Percentiles rank a stretch among this genome's conserved stretches.
phyloP scores from a whole-genome alignment of 192 early-diverging fungal genomes.

The Mortierella antarctica region DNA sequence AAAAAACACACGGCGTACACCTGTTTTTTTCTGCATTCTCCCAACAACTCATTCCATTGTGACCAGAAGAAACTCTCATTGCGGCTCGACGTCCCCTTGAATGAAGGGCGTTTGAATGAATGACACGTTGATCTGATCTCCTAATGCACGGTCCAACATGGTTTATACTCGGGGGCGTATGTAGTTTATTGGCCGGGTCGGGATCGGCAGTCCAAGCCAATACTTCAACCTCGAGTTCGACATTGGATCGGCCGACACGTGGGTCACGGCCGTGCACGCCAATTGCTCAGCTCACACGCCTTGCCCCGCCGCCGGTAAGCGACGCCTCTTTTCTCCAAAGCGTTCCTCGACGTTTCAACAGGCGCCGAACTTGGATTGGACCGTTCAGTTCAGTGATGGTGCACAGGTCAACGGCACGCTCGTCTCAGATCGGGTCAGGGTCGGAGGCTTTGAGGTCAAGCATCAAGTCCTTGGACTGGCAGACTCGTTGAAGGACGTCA shows the following conservation, averaged over 20 bases:
- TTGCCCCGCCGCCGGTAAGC: slow-evolving; percentile 7
- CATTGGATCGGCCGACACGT: slow-evolving; percentile 74
- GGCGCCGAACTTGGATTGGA: slow-evolving; percentile 28
- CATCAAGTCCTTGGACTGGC: slow-evolving; percentile 69
- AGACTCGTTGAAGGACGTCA: slow-evolving; percentile 53
- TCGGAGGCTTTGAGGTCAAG: slow-evolving; percentile 61
- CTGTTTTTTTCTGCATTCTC: not conserved
- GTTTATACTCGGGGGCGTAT: too few species aligned
- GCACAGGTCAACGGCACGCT: slow-evolving; percentile 23
- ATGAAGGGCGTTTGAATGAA: not conserved
- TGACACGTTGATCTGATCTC: not conserved
- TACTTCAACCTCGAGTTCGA: slow-evolving; percentile 63
- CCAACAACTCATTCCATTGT: not conserved
- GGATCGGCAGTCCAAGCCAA: slow-evolving; percentile 72
- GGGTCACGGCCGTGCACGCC: slow-evolving; percentile 49
- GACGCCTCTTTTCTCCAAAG: slow-evolving; percentile 8
- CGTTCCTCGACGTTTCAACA: slow-evolving; percentile 13
- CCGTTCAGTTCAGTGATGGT: slow-evolving; percentile 40
- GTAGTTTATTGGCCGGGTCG: slow-evolving; percentile 63
- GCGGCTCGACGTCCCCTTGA: too few species aligned
- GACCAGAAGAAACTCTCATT: not conserved
- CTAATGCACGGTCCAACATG: not conserved
- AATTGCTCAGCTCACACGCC: slow-evolving; percentile 8
- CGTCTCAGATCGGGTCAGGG: slow-evolving; percentile 55
- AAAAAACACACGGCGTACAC: too few species aligned